phyloP scores from a whole-genome alignment of 306 rosid species.

The Dalbergia cultrata region DNA sequence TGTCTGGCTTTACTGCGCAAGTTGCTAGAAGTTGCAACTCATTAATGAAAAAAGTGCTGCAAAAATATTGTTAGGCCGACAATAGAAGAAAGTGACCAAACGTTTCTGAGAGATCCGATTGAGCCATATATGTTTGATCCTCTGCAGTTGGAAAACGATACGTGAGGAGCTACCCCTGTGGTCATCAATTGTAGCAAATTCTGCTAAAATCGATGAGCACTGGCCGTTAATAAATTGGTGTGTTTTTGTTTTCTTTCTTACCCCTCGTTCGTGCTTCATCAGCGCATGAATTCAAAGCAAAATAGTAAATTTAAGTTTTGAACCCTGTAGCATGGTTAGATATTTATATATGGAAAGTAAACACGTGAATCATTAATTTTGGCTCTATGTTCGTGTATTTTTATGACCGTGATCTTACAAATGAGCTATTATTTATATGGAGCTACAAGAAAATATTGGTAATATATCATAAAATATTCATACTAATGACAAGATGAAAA shows the following conservation, averaged over 20 bases:
- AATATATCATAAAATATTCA: neutral
- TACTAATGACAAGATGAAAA: too few species aligned
- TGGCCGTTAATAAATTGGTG: conserved; percentile 28
- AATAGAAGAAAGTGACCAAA: conserved; percentile 51
- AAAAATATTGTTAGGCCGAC: conserved; percentile 39
- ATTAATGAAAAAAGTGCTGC: conserved; percentile 28
- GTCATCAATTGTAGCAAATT: conserved; percentile 28
- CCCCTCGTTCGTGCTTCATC: conserved; percentile 2
- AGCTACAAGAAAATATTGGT: neutral
- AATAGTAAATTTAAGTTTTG: neutral
- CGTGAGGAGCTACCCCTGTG: conserved; percentile 11
- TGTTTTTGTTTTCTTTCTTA: neutral
- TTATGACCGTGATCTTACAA: neutral
- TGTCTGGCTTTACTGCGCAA: conserved; percentile 39
- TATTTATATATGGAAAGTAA: neutral
- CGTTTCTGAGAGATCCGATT: conserved; percentile 21
- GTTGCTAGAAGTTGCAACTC: conserved; percentile 38
- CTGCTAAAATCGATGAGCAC: neutral
- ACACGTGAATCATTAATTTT: neutral
- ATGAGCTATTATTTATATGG: neutral
- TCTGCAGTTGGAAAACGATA: conserved; percentile 49
- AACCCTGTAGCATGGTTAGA: neutral
- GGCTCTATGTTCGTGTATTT: conserved; percentile 14
- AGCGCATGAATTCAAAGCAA: neutral
- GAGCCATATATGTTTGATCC: conserved; percentile 18